phyloP scores from a whole-genome alignment of 176 grass and related monocot genomes.

The Ensete ventricosum region DNA sequence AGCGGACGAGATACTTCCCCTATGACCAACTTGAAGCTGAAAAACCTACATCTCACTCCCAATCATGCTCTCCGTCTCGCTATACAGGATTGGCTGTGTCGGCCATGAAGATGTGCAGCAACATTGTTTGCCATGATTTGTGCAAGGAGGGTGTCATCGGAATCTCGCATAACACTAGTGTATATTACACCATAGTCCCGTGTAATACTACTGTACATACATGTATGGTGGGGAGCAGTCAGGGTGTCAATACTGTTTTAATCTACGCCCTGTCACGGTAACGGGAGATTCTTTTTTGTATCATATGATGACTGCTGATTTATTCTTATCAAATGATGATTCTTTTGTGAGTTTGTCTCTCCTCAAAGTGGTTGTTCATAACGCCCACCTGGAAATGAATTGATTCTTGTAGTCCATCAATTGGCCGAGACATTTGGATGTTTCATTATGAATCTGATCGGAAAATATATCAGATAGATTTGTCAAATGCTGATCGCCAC shows the following conservation, averaged over 20 bases:
- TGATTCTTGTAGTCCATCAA: too few relatives aligned
- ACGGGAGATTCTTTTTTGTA: too few relatives aligned
- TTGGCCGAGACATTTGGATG: too few relatives aligned
- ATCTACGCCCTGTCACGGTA: background rate
- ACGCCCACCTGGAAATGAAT: too few relatives aligned
- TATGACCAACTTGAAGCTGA: constrained; percentile 53
- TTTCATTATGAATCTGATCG: too few relatives aligned
- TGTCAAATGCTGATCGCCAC: too few relatives aligned
- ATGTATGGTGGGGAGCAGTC: background rate
- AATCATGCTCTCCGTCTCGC: constrained; percentile 72
- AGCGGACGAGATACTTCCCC: constrained; percentile 45
- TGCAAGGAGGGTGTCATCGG: background rate
- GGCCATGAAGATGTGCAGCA: constrained; percentile 10
- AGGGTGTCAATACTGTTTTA: background rate
- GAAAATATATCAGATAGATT: too few relatives aligned
- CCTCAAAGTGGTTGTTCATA: too few relatives aligned
- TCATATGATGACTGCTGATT: too few relatives aligned
- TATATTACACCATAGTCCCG: background rate
- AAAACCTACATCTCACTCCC: constrained; percentile 51
- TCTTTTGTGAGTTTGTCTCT: too few relatives aligned
- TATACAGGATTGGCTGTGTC: constrained; percentile 72
- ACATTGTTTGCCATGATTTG: background rate
- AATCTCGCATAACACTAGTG: background rate
- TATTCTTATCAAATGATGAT: too few relatives aligned
- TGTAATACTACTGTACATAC: background rate